Base-by-base conservation (phyloP, 179 eudicot genomes). In the Spinacia oleracea region DNA sequence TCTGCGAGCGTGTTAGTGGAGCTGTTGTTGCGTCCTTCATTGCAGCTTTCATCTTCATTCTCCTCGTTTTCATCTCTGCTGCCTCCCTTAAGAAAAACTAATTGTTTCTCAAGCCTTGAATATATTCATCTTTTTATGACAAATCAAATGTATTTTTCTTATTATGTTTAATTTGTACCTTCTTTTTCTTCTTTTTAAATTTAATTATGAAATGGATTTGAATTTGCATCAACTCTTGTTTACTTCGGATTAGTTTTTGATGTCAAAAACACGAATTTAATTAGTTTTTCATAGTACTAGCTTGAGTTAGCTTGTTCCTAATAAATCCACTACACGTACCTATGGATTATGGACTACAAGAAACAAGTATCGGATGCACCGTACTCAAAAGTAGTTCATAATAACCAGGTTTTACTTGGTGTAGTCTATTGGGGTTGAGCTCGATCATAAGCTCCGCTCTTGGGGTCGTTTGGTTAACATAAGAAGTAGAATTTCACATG, bases 11-110 rank as follows among this genome's bases (percentile, higher is more conserved):
- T 0, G 88, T 89, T 25, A 93, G 99, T 55, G 96, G 96, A 6
- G 97, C 99, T 0, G 98, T 93, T 51, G 99, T 96, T 80, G 99
- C 94, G 48, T 96, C 99, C 15, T 96, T 96, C 83, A 85, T 96
- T 20, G 96, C 91, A 21, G 86, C 91, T 4, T 31, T 81, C 70
- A 74, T 96, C 79, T 77, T 96, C 76, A 81, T 93, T 9, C 46
- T 88, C 32, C 84, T 96, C 62, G 91, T 96, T 64, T 43, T 93
- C 55, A 85, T 96, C 9, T 91, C 97, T 12, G 92, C 92, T 35
- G 82, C 83, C 45, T 87, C 97, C 67, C 88, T 95, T 0, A 82
- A 90, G 35, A 84, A 85, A 77, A 87, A 70, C 59, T 89, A 81
- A 86, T 58, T 69, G 38, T 9, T 70, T 5, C 31, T 20, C 11